Evolutionary conservation across 1,139 yeast species (phyloP).

Genomic region (Yarrowia galli): DNA sequence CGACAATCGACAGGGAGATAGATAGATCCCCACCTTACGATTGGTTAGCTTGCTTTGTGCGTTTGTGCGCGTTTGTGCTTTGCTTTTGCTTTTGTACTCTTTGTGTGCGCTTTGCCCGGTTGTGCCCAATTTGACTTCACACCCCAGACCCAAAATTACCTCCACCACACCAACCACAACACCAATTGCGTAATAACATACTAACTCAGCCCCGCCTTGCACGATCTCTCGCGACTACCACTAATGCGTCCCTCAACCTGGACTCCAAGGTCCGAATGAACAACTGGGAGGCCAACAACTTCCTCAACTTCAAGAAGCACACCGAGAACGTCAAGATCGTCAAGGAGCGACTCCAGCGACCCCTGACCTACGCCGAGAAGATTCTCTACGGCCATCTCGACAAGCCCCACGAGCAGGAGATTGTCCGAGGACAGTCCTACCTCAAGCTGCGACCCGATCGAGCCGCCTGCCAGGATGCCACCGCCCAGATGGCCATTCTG

Average conservation of each 20-base stretch:
- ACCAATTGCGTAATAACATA: neutral
- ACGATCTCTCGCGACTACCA: slow-evolving; percentile 79
- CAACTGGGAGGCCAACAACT: slow-evolving; percentile 84
- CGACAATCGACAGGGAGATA: neutral
- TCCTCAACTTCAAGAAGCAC: slow-evolving; percentile 58
- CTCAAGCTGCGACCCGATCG: slow-evolving; percentile 98
- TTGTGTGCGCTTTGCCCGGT: no score
- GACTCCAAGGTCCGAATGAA: slow-evolving; percentile 94
- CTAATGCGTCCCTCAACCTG: slow-evolving; percentile 69
- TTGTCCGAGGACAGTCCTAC: slow-evolving; percentile 95
- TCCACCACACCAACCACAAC: neutral
- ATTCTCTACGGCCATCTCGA: slow-evolving; percentile 95
- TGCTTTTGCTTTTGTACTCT: no score
- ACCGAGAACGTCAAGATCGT: slow-evolving; percentile 86
- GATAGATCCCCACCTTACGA: no score
- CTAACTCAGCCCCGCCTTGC: slow-evolving; percentile 40
- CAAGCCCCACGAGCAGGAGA: slow-evolving; percentile 93
- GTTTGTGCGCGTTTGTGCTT: no score
- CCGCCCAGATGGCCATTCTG: slow-evolving; percentile 99
- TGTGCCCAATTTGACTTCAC: neutral
- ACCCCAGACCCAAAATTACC: neutral
- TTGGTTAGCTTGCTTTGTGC: no score
- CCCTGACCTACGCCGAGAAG: slow-evolving; percentile 97
- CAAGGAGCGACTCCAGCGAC: slow-evolving; percentile 85
- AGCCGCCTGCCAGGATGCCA: slow-evolving; percentile 99